Base-by-base conservation (phyloP, 176 grass and related monocot species). In the Chloris gayana region DNA sequence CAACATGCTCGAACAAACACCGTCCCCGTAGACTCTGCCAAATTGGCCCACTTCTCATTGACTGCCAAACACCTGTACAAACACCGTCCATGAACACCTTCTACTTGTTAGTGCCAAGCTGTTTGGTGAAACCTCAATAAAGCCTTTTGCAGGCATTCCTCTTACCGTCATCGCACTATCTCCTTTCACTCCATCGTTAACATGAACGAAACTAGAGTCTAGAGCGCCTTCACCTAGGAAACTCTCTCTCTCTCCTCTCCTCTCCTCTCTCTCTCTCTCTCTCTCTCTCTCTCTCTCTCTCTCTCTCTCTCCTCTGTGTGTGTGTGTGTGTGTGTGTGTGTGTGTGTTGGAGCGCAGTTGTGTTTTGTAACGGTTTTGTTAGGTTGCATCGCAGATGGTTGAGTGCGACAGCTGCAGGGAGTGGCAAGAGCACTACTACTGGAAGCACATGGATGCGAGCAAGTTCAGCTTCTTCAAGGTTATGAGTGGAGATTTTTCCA, bases 371-470 rank as follows among this genome's bases (percentile, higher is more conserved):
- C 30, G 35, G 17, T 51, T 39, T 49, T 70, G 44, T 56, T 7
- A 3, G 5, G 42, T 31, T 11, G 7, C 57, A 60, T 32, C 12
- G 8, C 74, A 62, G n/a, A 86, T 78, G 87, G 50, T n/a, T 42
- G 34, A 76, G 4, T 89, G 83, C 41, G 72, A 59, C 18, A 67
- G 58, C 15, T 89, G 83, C 83, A 72, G 73, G n/a, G 6, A 68
- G 73, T 89, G 79, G 79, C 73, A 83, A 7, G 83, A 86, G 2
- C 88, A 90, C 69, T 86, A 44, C 68, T 90, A 86, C 68, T 79
- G 74, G 83, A 61, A 90, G 39, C 88, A 86, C 42, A 82, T 86
- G 83, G 83, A 79, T 74, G 67, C 35, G 29, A 61, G 4, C 7
- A 78, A 78, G 74, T 79, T 69, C 24, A 63, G 51, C 22, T 86